phyloP scores from a whole-genome alignment of 169 alveolate genomes.

The Plasmodium reichenowi region DNA sequence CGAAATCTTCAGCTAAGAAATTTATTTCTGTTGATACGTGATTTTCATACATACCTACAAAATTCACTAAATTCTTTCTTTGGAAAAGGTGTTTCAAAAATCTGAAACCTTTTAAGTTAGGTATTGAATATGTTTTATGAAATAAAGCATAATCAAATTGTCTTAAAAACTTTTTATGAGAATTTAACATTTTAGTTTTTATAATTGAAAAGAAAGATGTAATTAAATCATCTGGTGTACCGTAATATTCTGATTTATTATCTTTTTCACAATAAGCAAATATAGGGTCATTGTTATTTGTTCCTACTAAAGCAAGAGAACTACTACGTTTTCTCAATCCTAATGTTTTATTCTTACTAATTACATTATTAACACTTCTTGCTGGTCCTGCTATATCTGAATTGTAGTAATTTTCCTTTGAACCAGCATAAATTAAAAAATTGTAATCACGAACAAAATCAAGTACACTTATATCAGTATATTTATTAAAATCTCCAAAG shows the following conservation, averaged over 20 bases:
- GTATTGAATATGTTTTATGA: constrained; percentile 24
- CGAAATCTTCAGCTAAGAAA: constrained; percentile 43
- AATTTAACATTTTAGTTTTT: constrained; percentile 35
- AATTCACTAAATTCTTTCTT: constrained; percentile 48
- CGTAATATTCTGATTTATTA: constrained; percentile 21
- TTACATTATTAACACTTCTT: not conserved
- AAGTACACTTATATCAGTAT: not conserved
- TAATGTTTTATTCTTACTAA: constrained; percentile 13
- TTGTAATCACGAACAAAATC: constrained; percentile 32
- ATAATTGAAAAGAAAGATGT: constrained; percentile 52
- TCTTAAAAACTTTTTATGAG: constrained; percentile 27
- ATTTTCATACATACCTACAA: constrained; percentile 33
- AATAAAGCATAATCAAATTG: constrained; percentile 23
- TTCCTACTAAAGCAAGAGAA: constrained; percentile 3
- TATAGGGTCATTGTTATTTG: not conserved
- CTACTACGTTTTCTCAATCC: constrained; percentile 63
- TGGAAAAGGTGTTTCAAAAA: constrained; percentile 44
- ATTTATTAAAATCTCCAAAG: not conserved
- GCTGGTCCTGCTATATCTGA: constrained; percentile 34
- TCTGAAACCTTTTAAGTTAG: constrained; percentile 43
- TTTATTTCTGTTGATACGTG: constrained; percentile 31
- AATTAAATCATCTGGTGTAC: constrained; percentile 35
- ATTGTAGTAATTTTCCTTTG: constrained; percentile 27
- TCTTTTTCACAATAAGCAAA: constrained; percentile 17
- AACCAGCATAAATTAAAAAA: not conserved